These are phyloP conservation scores for Nakazawaea ernobii DNA, from an alignment of 805 yeast genomes.

Conservation along the genomic window DNA sequence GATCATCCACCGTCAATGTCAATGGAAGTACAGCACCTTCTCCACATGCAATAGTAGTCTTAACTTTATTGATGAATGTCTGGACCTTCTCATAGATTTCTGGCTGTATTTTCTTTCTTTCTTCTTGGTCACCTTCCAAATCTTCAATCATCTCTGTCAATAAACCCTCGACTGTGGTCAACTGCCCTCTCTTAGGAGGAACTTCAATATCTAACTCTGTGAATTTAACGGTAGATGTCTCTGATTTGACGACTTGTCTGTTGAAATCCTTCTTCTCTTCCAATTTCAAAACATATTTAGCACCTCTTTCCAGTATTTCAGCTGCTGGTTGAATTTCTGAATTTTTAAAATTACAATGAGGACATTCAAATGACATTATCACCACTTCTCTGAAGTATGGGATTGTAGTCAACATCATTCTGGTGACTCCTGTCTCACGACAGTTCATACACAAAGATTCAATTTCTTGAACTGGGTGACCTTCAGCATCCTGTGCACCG, in stretches of 20 bases:
- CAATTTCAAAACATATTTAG: conserved; percentile 62
- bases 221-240: conserved; percentile 74
- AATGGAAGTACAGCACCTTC: conserved; percentile 60
- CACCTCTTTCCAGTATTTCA: conserved; percentile 83
- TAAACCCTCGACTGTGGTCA: conserved; percentile 89
- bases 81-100: conserved; percentile 72
- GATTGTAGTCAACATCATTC: conserved; percentile 78
- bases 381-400: conserved; percentile 91
- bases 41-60: conserved; percentile 57
- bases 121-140: conserved; percentile 73
- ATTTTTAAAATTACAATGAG: conserved; percentile 88
- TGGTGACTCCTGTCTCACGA: conserved; percentile 75
- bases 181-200: conserved; percentile 91
- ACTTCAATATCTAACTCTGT: conserved; percentile 86
- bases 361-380: conserved; percentile 92
- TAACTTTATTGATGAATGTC: conserved; percentile 57
- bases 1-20: conserved; percentile 80
- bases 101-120: conserved; percentile 69
- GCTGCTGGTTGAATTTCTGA: conserved; percentile 96
- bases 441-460: conserved; percentile 97
- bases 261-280: conserved; percentile 70
- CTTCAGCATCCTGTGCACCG: conserved; percentile 78
- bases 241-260: conserved; percentile 90
- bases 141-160: conserved; percentile 80
- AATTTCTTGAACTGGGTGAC: conserved; percentile 93